Base-by-base conservation (phyloP, 2,329 filamentous ascomycete genomes). In the Diaporthe humulicola region DNA sequence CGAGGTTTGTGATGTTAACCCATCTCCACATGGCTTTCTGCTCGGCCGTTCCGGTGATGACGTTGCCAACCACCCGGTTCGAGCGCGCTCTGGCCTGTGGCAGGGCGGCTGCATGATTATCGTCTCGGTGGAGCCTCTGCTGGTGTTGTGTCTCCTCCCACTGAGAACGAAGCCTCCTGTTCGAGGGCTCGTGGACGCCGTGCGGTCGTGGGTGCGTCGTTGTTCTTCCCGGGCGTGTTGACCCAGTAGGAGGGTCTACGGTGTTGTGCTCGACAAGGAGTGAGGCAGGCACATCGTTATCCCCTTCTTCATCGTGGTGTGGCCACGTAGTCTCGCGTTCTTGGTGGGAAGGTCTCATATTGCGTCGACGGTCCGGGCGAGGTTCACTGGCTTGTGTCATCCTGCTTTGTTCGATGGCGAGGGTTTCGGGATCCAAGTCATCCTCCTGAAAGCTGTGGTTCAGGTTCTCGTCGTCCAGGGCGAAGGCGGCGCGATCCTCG, bases 1-100 rank as follows among this genome's bases (percentile, higher is more conserved):
- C 96, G 71, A 98, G 87, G 80, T 98, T 97, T 50, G 94, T 91
- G 74, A 97, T 94, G 80, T 98, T 98, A 72, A 94, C 94, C 94
- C 96, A 98, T 84, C 94, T 90, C 93, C 95, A 98, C 86, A 98
- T 91, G 4, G 96, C 95, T 82, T 93, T 93, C 81, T 96, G 93
- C 82, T 92, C 92, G 17, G 85, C 85, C 70, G 81, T 84, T 14
- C 83, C 84, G 1, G 81, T 77, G 28, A 83, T 73, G 22, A 79
- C 73, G 10, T 73, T 77, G 9, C 58, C 79, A 76, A 80, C 79
- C 74, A 78, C 78, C 50, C 52, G 83, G n/a, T 33, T 82, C 77
- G 77, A 81, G 77, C 70, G 80, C 78, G n/a, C 82, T 77, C 38
- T 78, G 54, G 45, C 77, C 48, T 79, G 73, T 14, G 77, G 74